Conservation (phyloP, 2,329 filamentous ascomycete genomes). For the Pseudogymnoascus sp. region DNA sequence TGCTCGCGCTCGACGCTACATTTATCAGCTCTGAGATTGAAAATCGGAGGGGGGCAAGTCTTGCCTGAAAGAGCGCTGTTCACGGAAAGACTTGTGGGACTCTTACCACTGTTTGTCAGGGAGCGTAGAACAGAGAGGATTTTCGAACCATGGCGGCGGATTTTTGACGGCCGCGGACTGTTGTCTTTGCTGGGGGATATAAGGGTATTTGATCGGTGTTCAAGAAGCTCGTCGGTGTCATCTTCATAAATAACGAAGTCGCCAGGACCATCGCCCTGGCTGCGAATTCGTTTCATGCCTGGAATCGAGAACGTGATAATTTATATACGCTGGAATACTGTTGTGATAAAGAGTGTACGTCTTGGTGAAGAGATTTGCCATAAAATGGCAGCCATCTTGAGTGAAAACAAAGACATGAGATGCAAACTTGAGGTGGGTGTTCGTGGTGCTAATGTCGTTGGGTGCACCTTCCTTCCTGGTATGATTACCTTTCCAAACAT, state of each 20-base stretch:
- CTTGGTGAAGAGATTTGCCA: background rate
- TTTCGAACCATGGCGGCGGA: conserved; percentile 35
- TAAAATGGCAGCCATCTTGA: conserved; percentile 1
- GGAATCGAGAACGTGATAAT: background rate
- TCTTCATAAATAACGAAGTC: conserved; percentile 14
- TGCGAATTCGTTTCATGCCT: conserved; percentile 21
- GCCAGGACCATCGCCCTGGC: conserved; percentile 11
- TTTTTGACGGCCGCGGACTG: conserved; percentile 30
- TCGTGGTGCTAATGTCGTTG: background rate
- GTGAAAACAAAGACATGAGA: background rate
- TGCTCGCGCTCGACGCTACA: background rate
- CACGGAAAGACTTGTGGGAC: background rate
- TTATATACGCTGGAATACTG: background rate
- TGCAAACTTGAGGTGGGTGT: background rate
- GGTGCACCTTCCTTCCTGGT: background rate
- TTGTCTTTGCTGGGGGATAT: conserved; percentile 18
- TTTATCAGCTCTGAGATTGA: background rate
- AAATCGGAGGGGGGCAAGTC: background rate
- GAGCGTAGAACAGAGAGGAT: conserved; percentile 37
- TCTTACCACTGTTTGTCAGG: conserved; percentile 33
- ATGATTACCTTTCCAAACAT: background rate
- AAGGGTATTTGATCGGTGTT: background rate
- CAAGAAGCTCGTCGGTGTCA: conserved; percentile 4
- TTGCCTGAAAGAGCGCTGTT: conserved; percentile 4
- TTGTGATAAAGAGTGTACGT: background rate